Base-by-base conservation (phyloP, 768 basidiomycete species). In the Austroboletus festivus region DNA sequence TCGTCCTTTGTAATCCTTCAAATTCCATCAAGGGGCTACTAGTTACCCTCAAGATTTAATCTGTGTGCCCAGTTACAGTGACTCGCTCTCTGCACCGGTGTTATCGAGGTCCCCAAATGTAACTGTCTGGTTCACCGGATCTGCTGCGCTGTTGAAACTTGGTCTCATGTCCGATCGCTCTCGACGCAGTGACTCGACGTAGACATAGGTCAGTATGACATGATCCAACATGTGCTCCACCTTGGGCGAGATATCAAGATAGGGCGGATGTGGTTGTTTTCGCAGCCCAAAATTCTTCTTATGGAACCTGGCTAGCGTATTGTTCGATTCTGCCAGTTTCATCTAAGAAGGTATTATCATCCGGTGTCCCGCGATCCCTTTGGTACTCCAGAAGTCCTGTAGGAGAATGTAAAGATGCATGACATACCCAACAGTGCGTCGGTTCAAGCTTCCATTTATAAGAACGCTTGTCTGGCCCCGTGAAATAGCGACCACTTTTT, bases 371-470 rank as follows among this genome's bases (percentile, higher is more conserved):
- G 5, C 8, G n/a, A 23, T 33, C 19, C 20, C n/a, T 23, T 23
- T 23, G 31, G 11, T 5, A 22, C 31, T 11, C 53, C 11, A 31
- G 24, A 12, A 12, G 16, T 37, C 11, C 16, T 9, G 18, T 10
- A 22, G 13, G 9, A 30, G 16, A 16, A 8, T 16, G 10, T 4
- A 20, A 23, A 41, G 1, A 43, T 44, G 31, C 13, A 51, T 42
- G 39, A 53, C 48, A 23, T 58, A 60, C 59, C 60, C 59, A 60
- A 22, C 63, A 62, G 12, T 65, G 58, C 4, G 55, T 56, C 5
- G 51, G 44, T n/a, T 59, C 57, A 4, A 71, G 50, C 12, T 57
- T 58, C 71, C 70, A 73, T n/a, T 64, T 64, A 45, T 71, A 71
- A 46, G 58, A 51, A 28, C 47, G 54, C 5, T 67, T 65, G 33